These are phyloP conservation scores for Strobilomyces echinocephalus DNA, from an alignment of 768 basidiomycete genomes.

Conservation along the genomic window DNA sequence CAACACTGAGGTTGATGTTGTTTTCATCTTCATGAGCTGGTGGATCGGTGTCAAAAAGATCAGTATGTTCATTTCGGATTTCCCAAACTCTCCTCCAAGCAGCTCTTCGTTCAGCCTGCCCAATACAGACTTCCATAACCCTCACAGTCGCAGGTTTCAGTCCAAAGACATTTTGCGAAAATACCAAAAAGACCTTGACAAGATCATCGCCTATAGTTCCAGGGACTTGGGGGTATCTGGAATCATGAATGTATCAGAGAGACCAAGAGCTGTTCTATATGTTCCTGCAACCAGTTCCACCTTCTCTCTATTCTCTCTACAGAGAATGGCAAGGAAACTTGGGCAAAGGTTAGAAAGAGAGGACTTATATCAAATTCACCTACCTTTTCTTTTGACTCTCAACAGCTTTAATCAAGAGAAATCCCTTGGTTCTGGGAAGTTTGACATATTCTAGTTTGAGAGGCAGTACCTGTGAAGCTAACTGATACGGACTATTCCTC, in stretches of 20 bases:
- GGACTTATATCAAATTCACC: neutral
- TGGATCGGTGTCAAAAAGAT: slow-evolving; percentile 41
- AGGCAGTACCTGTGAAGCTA: slow-evolving; percentile 54
- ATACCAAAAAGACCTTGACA: slow-evolving; percentile 88
- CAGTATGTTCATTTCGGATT: slow-evolving; percentile 47
- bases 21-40: slow-evolving; percentile 46
- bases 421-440: slow-evolving; percentile 84
- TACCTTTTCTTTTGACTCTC: slow-evolving; percentile 89
- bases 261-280: slow-evolving; percentile 79
- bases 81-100: slow-evolving; percentile 77
- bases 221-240: slow-evolving; percentile 86
- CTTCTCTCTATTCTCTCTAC: slow-evolving; percentile 89
- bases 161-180: slow-evolving; percentile 88
- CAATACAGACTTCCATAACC: slow-evolving; percentile 90
- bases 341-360: neutral
- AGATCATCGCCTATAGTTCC: slow-evolving; percentile 90
- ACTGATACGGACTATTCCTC: slow-evolving; percentile 31
- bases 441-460: slow-evolving; percentile 91
- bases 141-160: slow-evolving; percentile 90
- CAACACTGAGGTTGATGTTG: slow-evolving; percentile 58
- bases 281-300: slow-evolving; percentile 93
- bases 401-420: slow-evolving; percentile 77
- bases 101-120: slow-evolving; percentile 80
- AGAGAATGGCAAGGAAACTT: slow-evolving; percentile 89
- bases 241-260: slow-evolving; percentile 90